Evolutionary conservation across 225 moss, liverwort and hornwort species (phyloP).

Genomic region (Neckera pumila): DNA sequence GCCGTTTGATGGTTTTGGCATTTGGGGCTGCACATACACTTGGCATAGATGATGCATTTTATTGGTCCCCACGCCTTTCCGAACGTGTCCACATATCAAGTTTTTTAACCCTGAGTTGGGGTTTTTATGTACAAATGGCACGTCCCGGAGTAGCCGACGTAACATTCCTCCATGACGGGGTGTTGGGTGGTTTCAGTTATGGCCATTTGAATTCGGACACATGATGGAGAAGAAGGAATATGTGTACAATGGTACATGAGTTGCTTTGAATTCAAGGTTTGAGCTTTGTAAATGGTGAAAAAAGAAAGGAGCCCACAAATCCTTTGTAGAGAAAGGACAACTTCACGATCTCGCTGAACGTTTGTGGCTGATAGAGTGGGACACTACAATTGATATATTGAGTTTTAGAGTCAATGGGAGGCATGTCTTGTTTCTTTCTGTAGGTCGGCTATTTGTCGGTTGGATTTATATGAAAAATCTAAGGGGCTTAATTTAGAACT

Average conservation of each 20-base stretch:
- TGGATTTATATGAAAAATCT: not conserved
- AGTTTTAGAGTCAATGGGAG: not conserved
- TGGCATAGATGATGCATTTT: not conserved
- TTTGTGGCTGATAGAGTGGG: not conserved
- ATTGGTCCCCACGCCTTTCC: not conserved
- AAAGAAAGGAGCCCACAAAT: not conserved
- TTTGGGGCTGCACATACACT: not conserved
- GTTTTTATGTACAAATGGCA: not conserved
- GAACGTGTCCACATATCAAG: not conserved
- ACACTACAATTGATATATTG: not conserved
- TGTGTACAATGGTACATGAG: too few relatives aligned
- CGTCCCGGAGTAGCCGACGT: fast-evolving
- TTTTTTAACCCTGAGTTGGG: not conserved
- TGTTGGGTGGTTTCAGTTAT: not conserved
- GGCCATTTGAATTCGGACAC: not conserved
- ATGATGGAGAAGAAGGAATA: not conserved
- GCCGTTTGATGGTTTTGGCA: not conserved
- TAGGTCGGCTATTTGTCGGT: not conserved
- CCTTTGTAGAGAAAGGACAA: not conserved
- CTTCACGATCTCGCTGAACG: not conserved
- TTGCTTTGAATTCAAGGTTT: not conserved
- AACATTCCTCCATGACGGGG: not conserved
- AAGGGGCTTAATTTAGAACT: too few relatives aligned
- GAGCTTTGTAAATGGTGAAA: not conserved
- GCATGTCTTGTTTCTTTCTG: fast-evolving